phyloP scores from a whole-genome alignment of 257 asterid genomes.

The Apocynum venetum region DNA sequence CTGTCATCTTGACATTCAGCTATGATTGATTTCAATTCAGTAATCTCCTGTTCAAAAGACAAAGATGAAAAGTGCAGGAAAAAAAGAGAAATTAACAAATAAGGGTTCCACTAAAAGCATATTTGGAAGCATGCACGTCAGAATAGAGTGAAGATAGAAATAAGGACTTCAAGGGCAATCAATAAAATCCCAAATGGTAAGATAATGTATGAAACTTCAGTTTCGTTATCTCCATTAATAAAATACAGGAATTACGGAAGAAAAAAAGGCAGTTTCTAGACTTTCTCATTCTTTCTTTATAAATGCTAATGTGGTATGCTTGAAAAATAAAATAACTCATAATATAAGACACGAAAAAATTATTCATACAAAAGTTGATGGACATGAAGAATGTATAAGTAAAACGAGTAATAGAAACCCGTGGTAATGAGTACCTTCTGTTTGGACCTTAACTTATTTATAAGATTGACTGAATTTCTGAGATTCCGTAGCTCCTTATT shows the following conservation, averaged over 20 bases:
- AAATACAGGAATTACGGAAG: neutral
- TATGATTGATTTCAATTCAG: slow-evolving; percentile 54
- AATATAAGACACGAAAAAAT: neutral
- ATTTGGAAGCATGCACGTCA: neutral
- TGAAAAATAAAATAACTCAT: neutral
- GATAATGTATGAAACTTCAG: neutral
- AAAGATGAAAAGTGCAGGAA: neutral
- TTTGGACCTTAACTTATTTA: slow-evolving; percentile 57
- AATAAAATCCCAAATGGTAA: neutral
- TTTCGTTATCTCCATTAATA: neutral
- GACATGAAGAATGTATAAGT: neutral
- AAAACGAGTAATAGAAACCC: neutral
- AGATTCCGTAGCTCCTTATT: slow-evolving; percentile 85
- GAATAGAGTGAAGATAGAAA: neutral
- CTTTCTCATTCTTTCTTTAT: neutral
- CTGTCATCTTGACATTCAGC: slow-evolving; percentile 70
- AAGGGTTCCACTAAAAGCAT: neutral
- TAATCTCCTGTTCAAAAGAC: slow-evolving; percentile 55
- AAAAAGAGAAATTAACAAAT: neutral
- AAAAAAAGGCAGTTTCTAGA: neutral
- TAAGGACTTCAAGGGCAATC: neutral
- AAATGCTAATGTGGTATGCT: neutral
- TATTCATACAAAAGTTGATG: neutral
- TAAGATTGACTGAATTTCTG: slow-evolving; percentile 51
- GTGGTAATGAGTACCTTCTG: slow-evolving; percentile 49